These are phyloP conservation scores for Pythium phragmitis DNA, from an alignment of 352 stramenopile species.

Conservation along the genomic window DNA sequence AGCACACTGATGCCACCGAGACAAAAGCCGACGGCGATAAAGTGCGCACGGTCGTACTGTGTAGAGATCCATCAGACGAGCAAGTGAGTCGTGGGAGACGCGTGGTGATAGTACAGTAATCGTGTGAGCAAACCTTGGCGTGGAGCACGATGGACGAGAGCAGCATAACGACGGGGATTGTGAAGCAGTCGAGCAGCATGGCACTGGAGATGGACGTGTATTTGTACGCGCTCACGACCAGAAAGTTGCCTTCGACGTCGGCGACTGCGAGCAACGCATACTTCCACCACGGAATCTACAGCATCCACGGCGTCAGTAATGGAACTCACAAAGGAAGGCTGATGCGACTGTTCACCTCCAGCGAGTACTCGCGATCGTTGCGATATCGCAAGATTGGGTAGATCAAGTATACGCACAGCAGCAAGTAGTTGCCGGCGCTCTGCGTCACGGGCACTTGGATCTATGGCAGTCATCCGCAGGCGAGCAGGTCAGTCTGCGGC, in stretches of 20 bases:
- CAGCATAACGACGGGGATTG: constrained; percentile 94
- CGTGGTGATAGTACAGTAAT: background rate
- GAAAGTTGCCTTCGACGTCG: constrained; percentile 95
- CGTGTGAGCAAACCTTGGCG: constrained; percentile 38
- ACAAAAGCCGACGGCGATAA: constrained; percentile 78
- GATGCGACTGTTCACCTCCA: constrained; percentile 33
- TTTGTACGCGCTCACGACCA: constrained; percentile 94
- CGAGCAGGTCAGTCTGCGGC: background rate
- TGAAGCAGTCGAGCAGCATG: constrained; percentile 96
- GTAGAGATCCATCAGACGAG: background rate
- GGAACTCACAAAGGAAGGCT: no score
- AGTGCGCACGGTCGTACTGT: constrained; percentile 72
- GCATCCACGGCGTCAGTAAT: no score
- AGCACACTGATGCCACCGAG: constrained; percentile 82
- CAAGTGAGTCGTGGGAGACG: background rate
- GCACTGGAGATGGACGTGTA: constrained; percentile 96
- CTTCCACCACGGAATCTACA: constrained; percentile 74
- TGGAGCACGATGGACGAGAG: constrained; percentile 89
- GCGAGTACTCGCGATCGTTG: constrained; percentile 41
- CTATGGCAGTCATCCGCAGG: constrained; percentile 23
- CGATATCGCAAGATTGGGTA: constrained; percentile 44
- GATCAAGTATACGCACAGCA: constrained; percentile 59
- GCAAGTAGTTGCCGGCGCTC: constrained; percentile 66
- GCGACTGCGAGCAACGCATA: constrained; percentile 92
- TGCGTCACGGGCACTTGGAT: constrained; percentile 79